Percentiles rank a stretch among this genome's conserved stretches.
phyloP scores from a whole-genome alignment of 2,329 filamentous ascomycete genomes.

The Sporothrix variecibatus region DNA sequence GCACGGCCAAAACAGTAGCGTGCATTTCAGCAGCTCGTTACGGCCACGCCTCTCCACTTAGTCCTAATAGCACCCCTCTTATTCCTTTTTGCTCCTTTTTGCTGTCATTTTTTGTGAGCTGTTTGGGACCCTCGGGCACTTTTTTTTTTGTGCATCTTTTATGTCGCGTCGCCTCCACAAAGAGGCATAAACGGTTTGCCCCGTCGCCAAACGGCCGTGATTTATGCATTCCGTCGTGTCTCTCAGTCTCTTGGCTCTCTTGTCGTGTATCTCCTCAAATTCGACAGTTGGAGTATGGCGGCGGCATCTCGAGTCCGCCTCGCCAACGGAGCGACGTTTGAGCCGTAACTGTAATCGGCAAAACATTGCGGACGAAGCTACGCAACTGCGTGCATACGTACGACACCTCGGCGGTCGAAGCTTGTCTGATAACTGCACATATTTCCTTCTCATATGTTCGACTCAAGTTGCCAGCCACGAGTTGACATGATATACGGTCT shows the following conservation, averaged over 20 bases:
- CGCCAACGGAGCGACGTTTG: background rate
- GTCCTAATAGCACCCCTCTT: background rate
- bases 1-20: constrained; percentile 20
- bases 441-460: no score
- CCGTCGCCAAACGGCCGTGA: background rate
- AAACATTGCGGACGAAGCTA: background rate
- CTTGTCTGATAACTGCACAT: no score
- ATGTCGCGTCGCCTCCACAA: background rate
- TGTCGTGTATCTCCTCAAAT: background rate
- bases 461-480: no score
- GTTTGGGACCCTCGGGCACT: background rate
- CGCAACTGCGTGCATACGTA: background rate
- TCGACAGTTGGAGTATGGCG: background rate
- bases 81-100: no score
- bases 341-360: background rate
- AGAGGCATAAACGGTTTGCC: background rate
- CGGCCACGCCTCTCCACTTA: constrained; percentile 17
- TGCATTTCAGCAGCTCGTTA: background rate
- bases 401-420: background rate
- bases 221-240: background rate
- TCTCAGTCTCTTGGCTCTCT: no score
- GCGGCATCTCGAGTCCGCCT: background rate
- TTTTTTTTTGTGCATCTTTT: background rate
- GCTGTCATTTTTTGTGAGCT: background rate
- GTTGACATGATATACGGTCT: no score